These are phyloP conservation scores for Aspergillus floridensis DNA, from an alignment of 2,329 filamentous ascomycete species.

Conservation along the genomic window DNA sequence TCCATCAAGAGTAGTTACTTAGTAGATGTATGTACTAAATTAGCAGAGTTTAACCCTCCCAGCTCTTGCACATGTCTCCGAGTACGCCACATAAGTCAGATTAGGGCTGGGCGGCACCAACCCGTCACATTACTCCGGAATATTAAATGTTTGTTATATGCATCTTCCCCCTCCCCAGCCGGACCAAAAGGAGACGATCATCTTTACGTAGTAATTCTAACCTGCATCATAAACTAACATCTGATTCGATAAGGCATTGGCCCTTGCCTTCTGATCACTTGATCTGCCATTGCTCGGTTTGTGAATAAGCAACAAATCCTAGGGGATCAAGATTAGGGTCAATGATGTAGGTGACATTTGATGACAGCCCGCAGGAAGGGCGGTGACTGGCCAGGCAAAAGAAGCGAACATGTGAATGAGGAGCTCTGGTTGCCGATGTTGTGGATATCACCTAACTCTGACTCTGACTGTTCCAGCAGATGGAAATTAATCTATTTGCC, in stretches of 20 bases:
- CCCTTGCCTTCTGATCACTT: constrained; percentile 14
- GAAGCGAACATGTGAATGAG: not conserved
- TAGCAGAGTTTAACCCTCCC: not conserved
- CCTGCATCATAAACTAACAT: not conserved
- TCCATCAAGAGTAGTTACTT: no score
- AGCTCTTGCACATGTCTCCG: not conserved
- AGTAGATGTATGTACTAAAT: not conserved
- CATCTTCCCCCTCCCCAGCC: not conserved
- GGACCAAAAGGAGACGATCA: constrained; percentile 5
- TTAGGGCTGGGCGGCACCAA: not conserved
- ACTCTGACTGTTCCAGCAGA: not conserved
- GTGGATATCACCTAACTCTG: not conserved
- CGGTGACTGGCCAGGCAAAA: not conserved
- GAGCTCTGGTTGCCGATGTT: not conserved
- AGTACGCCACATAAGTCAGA: not conserved
- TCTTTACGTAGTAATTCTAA: constrained; percentile 9
- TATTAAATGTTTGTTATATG: constrained; percentile 2
- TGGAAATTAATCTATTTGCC: not conserved
- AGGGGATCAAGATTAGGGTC: no score
- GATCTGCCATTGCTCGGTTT: constrained; percentile 7
- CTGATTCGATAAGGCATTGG: not conserved
- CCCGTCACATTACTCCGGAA: not conserved
- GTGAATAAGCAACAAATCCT: not conserved
- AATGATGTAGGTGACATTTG: no score
- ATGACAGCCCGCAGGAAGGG: no score